Conservation (phyloP, 2,329 filamentous ascomycete genomes). For the Pseudogymnoascus sp. region DNA sequence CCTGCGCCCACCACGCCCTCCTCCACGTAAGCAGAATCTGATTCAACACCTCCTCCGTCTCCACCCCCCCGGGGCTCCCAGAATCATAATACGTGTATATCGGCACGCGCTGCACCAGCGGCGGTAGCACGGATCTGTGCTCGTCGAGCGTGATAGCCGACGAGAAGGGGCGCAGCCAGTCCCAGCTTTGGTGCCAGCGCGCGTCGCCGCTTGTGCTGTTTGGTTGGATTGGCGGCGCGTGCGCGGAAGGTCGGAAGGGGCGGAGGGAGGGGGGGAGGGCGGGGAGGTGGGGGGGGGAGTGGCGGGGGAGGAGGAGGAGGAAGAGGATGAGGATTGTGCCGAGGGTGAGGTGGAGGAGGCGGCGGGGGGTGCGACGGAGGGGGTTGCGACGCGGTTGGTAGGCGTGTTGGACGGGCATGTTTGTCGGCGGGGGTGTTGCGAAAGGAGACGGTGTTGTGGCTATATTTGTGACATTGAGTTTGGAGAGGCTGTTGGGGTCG, state of each 20-base stretch:
- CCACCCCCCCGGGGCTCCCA: conserved; percentile 50
- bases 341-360: background rate
- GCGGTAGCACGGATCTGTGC: conserved; percentile 73
- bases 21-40: conserved; percentile 79
- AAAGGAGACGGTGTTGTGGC: background rate
- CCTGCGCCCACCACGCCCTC: conserved; percentile 90
- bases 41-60: conserved; percentile 63
- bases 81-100: conserved; percentile 91
- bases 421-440: background rate
- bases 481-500: background rate
- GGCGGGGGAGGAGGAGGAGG: background rate
- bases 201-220: conserved; percentile 72
- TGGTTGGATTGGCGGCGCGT: conserved; percentile 63
- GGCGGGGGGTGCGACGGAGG: background rate
- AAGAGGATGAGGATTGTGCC: background rate
- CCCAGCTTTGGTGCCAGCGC: conserved; percentile 82
- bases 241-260: conserved; percentile 60
- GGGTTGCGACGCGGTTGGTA: background rate
- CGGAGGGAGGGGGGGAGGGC: background rate
- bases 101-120: conserved; percentile 56
- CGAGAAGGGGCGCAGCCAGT: conserved; percentile 86
- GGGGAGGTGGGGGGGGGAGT: background rate
- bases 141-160: conserved; percentile 72
- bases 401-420: background rate
- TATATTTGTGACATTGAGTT: background rate